Evolutionary conservation across 2,329 filamentous ascomycete species (phyloP), one percentile per base, ranked within the genome.

Genomic region (Chalara sp.): DNA sequence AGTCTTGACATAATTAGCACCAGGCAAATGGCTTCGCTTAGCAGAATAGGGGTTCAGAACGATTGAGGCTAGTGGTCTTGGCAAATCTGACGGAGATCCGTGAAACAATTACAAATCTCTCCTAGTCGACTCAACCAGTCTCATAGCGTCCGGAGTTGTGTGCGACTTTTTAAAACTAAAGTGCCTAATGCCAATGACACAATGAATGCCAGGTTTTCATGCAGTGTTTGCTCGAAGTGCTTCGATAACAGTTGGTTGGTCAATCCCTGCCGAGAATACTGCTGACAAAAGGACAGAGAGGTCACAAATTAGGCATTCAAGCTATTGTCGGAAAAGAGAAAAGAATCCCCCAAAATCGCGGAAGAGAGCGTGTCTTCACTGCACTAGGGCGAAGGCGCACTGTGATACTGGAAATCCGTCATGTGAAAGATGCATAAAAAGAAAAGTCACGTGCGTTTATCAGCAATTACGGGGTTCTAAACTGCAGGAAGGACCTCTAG

Each of bases 311-410:
- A 51, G 58, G 5, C 58, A 60, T 45, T 21, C 21, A 1, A 49
- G 49, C 13, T 60, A 60, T 40, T 60, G 58, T 35, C 48, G 48
- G 10, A 57, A 48, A 47, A 33, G 21, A 21, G 21, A 48, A 42
- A 56, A 44, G 39, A 30, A n/a, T 33, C 54, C 44, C 6, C 10
- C 44, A 5, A 50, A 32, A 21, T 52, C 55, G 4, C 50, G 58
- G 33, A 60, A 55, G 30, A 57, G 53, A n/a, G 42, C 56, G 5
- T 60, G 58, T 32, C 11, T 40, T 4, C 13, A 29, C 32, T 60
- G 58, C 35, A 50, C 51, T 8, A 57, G 53, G 11, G 48, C 56
- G 1, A 60, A 58, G 43, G 53, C 58, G 29, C 53, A 49, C 11
- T 60, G 58, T 29, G 53, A 60, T 52, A 8, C 40, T 3, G n/a